Evolutionary conservation across 345 rosid genomes (phyloP), one percentile per base, ranked within the genome.

Genomic region (Carallia brachiata): DNA sequence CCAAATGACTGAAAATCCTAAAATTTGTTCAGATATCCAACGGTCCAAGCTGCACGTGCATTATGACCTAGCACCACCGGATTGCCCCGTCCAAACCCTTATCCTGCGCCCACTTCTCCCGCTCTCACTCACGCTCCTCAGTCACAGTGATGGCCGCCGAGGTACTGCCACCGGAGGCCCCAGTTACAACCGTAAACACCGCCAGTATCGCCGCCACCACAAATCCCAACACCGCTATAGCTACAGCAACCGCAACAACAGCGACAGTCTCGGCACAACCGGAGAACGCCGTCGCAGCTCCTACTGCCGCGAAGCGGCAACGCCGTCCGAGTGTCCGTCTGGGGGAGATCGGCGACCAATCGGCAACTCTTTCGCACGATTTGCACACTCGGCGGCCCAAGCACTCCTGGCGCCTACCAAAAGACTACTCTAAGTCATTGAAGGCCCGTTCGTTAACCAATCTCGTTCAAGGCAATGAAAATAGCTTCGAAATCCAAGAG

Each of bases 361-460:
- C 68, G 60, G 77, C 61, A 55, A 68, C 68, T 79, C 40, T 79
- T 44, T 64, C 82, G 17, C 76, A 75, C 53, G 89, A 88, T 7
- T 70, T 80, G 39, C 85, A 80, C 52, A 34, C 65, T 36, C 86
- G 88, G 23, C 92, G 88, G 39, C 62, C 76, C 52, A 84, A 84
- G 72, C 83, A 72, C 12, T 70, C 82, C 12, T 81, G 82, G 80
- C 79, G 88, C 27, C 68, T 63, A 37, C 82, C 77, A 6, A 84
- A 59, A 59, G 89, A 87, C 12, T 53, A 78, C 15, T 61, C 80
- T 5, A 84, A 84, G 69, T 79, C 88, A 23, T 62, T 74, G 54
- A 88, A 86, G 70, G 87, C 93, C 9, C 86, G 93, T 17, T 83
- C 90, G 30, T 57, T 88, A 68, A 83, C 84, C 31, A 78, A 86